Conservation (phyloP, 139 green algal genomes). For the Volvox africanus region DNA sequence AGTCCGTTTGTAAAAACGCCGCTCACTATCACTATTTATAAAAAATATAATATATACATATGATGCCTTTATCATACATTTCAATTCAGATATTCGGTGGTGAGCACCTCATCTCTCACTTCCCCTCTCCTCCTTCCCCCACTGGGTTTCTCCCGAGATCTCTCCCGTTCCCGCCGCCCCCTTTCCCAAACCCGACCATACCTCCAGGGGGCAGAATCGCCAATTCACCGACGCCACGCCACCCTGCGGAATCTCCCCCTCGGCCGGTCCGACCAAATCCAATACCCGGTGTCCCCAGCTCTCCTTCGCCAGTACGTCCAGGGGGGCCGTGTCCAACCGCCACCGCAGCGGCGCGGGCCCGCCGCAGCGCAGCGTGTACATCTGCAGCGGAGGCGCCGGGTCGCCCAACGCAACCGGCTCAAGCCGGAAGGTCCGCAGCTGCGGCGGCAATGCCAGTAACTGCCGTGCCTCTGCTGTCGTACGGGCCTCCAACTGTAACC, state of each 20-base stretch:
- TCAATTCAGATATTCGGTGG: too few species aligned
- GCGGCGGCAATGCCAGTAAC: constrained; percentile 53
- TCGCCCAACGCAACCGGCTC: constrained; percentile 72
- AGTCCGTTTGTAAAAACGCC: too few species aligned
- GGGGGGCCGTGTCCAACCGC: constrained; percentile 29
- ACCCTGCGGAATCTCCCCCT: constrained; percentile 55
- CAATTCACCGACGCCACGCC: constrained; percentile 59
- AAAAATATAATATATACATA: too few species aligned
- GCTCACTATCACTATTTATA: too few species aligned
- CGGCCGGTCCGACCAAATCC: constrained; percentile 34
- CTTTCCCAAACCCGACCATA: constrained; percentile 17
- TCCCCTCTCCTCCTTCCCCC: neutral
- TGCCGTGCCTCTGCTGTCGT: constrained; percentile 54
- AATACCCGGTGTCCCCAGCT: constrained; percentile 55
- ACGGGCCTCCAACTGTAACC: constrained; percentile 68
- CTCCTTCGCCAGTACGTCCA: constrained; percentile 18
- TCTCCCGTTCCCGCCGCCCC: neutral
- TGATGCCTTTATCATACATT: too few species aligned
- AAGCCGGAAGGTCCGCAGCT: constrained; percentile 58
- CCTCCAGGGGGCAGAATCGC: constrained; percentile 71
- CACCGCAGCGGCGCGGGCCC: constrained; percentile 18
- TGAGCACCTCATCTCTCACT: too few species aligned
- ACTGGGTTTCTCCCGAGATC: too few species aligned
- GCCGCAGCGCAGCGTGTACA: constrained; percentile 48
- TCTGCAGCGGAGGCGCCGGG: constrained; percentile 65